Evolutionary conservation across 2,329 filamentous ascomycete genomes (phyloP).

Genomic region (Colletotrichum scovillei): DNA sequence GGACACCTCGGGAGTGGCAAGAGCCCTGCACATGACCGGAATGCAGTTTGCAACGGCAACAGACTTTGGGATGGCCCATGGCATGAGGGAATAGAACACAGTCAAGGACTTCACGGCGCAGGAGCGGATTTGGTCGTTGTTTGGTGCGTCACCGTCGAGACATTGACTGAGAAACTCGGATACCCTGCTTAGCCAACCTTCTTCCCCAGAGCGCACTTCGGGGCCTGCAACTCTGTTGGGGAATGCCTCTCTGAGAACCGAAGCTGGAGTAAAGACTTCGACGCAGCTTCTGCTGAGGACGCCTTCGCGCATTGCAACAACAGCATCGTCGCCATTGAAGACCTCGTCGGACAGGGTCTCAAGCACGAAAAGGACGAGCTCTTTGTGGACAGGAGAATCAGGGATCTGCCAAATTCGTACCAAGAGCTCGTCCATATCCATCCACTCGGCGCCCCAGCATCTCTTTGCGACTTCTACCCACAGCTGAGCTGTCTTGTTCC

Average conservation of each 20-base stretch:
- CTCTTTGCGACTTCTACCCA: conserved; percentile 97
- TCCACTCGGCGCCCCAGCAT: conserved; percentile 92
- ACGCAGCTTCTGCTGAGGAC: conserved; percentile 90
- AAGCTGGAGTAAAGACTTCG: conserved; percentile 88
- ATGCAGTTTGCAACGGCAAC: conserved; percentile 79
- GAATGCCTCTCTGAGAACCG: conserved; percentile 80
- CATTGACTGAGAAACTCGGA: conserved; percentile 80
- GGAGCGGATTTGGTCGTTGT: conserved; percentile 73
- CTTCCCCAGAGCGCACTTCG: conserved; percentile 79
- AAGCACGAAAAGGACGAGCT: conserved; percentile 87
- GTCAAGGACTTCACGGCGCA: conserved; percentile 83
- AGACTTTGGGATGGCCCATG: conserved; percentile 89
- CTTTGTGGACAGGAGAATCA: conserved; percentile 75
- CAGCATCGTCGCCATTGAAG: conserved; percentile 89
- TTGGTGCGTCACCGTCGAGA: conserved; percentile 72
- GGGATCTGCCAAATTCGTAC: conserved; percentile 83
- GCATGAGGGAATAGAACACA: conserved; percentile 81
- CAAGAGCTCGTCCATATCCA: conserved; percentile 90
- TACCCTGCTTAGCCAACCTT: conserved; percentile 89
- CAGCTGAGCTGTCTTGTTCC: conserved; percentile 93
- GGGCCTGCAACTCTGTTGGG: conserved; percentile 76
- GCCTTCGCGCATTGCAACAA: conserved; percentile 84
- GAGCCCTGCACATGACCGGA: conserved; percentile 75
- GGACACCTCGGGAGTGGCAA: conserved; percentile 76
- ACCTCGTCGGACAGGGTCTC: conserved; percentile 95